Base-by-base conservation (phyloP, 805 yeast species). In the Yarrowia sp. region DNA sequence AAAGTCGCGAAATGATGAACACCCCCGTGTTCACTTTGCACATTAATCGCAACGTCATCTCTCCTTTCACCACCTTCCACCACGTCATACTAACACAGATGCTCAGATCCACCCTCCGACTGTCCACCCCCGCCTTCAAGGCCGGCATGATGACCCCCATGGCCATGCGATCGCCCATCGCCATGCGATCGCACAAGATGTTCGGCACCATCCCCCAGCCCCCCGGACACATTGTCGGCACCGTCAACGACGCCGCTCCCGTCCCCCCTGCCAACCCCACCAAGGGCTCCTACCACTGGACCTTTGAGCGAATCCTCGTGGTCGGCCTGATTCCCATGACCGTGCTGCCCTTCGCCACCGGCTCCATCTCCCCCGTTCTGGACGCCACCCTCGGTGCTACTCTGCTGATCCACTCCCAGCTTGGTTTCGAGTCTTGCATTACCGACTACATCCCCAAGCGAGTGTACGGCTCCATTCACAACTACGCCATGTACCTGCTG, bases 261-360 rank as follows among this genome's bases (percentile, higher is more conserved):
- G 77, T 83, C 14, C 97, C 97, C 38, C 74, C 78, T 39, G 72
- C 85, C 5, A 78, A 82, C 69, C 82, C 79, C 66, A 70, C 78
- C 56, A 92, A 90, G 70, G 97, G 98, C 51, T 88, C 96, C 22
- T 81, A 84, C 73, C 98, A 92, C 78, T 93, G 99, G 99, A 78
- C 88, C n/a, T 85, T 86, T 68, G 99, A 93, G 79, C 83, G 89
- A 68, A 69, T 83, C 4, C 76, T 90, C 33, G 80, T 96, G 3
- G 73, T 86, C 16, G 83, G 86, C 10, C 77, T 92, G 72, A 80
- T 90, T 22, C 99, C 99, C 31, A 77, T 93, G 64, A 80, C 85
- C 27, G 80, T 86, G 38, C 76, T 85, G 21, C 97, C 98, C 21
- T 82, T 91, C 67, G 81, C 87, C 36, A 80, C 87, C 49, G 97